These are phyloP conservation scores for Gamsiella multidivaricata DNA, from an alignment of 192 early-diverging fungal genomes.

Conservation along the genomic window DNA sequence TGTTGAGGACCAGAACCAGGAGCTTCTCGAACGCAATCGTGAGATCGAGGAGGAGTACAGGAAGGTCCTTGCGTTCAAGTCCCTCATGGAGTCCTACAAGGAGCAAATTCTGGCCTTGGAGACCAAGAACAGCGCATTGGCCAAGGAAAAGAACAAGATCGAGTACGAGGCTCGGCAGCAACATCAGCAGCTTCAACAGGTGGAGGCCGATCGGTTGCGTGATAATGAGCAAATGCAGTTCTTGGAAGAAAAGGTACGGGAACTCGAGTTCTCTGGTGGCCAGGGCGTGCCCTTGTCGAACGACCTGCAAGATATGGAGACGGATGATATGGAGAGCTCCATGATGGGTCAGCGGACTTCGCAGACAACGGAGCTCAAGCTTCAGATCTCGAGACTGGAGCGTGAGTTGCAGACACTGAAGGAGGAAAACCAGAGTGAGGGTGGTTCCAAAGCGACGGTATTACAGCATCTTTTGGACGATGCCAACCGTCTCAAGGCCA, in stretches of 20 bases:
- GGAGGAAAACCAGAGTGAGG: conserved; percentile 43
- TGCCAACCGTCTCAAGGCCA: conserved; percentile 64
- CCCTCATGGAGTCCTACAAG: conserved; percentile 89
- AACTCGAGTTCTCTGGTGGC: conserved; percentile 79
- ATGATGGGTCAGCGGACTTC: conserved; percentile 45
- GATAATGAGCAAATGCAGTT: conserved; percentile 81
- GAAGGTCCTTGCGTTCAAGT: conserved; percentile 80
- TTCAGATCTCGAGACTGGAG: conserved; percentile 26
- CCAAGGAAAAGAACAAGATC: conserved; percentile 76
- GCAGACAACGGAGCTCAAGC: conserved; percentile 37
- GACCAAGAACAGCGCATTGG: conserved; percentile 70
- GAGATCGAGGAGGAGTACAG: conserved; percentile 90
- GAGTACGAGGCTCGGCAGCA: conserved; percentile 76
- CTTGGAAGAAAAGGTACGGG: conserved; percentile 83
- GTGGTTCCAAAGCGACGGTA: conserved; percentile 52
- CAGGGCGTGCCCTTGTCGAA: conserved; percentile 24
- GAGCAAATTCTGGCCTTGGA: conserved; percentile 84
- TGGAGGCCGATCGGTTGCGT: conserved; percentile 70
- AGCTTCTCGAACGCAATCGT: conserved; percentile 75
- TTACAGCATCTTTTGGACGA: conserved; percentile 74
- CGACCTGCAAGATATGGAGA: conserved; percentile 35
- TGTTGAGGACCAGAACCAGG: conserved; percentile 81
- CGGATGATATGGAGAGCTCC: conserved; percentile 40
- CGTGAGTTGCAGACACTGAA: conserved; percentile 50
- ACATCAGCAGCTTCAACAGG: conserved; percentile 68